Evolutionary conservation across 768 basidiomycete genomes (phyloP), one percentile per base, ranked within the genome.

Genomic region (Sarcomyxa edulis): DNA sequence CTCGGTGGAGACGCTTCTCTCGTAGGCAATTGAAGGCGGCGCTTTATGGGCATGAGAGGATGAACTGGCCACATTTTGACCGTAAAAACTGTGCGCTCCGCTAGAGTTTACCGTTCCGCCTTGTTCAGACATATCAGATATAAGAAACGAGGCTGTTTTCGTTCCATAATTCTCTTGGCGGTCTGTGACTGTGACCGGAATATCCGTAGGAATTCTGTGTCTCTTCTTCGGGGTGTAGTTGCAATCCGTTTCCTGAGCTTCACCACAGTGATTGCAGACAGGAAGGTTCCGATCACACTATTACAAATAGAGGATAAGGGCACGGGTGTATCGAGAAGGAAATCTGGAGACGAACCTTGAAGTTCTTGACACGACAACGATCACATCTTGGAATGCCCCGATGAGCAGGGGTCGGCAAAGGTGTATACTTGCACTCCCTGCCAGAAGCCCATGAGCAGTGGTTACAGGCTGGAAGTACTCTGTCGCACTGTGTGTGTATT

Each of bases 201-300:
- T 50, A 10, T 47, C 44, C 18, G 61, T 53, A 12, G 68, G 69
- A 27, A 71, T 68, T 50, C 71, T 82, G 48, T 72, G 72, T 39
- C 79, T 63, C 48, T 81, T 82, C 60, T 84, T 84, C 7, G 82
- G 81, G 24, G 81, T 82, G 50, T 85, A 84, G 49, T 81, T 81
- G 57, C 81, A 84, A 33, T 76, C 72, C 11, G 60, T 56, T 26
- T 68, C 69, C 34, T 71, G 65, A 42, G 68, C 64, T 33, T 74
- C 74, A 26, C 65, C 63, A 40, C 82, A 85, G 43, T 82, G 75
- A 48, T 82, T 81, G 59, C 82, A 85, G 19, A 81, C 66, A 0
- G 82, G 82, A 28, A 84, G 64, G 52, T 78, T 82, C 35, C 83
- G 69, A 53, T 85, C 83, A 54, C 82, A 85, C 82, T 84, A 43